Evolutionary conservation across 495 filamentous ascomycete species (phyloP), one percentile per base, ranked within the genome.

Genomic region (Cairneyella variabilis): DNA sequence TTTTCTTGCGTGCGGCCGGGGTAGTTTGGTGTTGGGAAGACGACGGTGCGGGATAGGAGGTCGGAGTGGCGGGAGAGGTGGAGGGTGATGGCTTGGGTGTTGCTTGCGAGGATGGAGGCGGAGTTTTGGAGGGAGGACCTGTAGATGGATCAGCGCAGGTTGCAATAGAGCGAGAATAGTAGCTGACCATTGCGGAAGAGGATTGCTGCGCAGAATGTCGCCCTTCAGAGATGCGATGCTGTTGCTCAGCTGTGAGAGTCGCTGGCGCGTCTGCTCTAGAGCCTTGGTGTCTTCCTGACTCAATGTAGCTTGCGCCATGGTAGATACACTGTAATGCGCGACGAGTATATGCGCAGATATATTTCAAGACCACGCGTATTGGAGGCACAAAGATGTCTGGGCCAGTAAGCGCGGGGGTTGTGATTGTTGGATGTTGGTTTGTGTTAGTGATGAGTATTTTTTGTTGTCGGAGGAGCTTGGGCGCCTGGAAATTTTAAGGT

Each of bases 11-110:
- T 84, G 38, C 82, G 82, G 10, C 84, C 81, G 9, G 89, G 88
- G 69, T 85, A 91, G 49, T 83, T 81, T 4, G 90, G 86, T 3
- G 82, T 77, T 1, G 90, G 89, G 66, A 90, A 89, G 41, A 84
- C 79, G 57, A 80, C 80, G 42, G 85, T 65, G 16, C 78, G 78
- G 46, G 74, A 70, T 38, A 91, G 76, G 42, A 87, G 76, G 21
- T 78, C 76, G 44, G 77, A 64, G 57, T 87, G 75, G 21, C 78
- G 74, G 49, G 72, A 72, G 16, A 82, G 70, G 58, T 83, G 74
- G 26, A 78, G 70, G 43, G 83, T 78, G 56, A 88, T 71, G 25
- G 72, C 76, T 40, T 75, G 64, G 28, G 90, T 76, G 64, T 82
- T 84, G 36, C 73, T 76, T 44, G 81, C 80, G 42, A 89, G 80